Conservation (phyloP, 2,329 filamentous ascomycete genomes). For the Aspergillus eucalypticola region DNA sequence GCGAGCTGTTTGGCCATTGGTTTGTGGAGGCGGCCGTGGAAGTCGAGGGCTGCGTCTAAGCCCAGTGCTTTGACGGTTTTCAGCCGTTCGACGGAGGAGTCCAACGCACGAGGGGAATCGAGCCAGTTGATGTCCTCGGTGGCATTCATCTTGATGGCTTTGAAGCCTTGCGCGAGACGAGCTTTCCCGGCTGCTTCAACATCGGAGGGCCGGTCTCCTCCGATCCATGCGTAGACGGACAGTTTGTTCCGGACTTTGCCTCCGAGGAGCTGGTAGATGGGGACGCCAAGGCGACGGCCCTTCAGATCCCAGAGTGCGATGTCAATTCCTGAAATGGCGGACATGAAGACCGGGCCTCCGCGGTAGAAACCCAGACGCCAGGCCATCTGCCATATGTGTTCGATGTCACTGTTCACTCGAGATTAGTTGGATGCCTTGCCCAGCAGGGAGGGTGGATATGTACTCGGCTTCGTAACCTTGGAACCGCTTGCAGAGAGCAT, state of each 20-base stretch:
- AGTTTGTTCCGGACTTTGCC: conserved; percentile 70
- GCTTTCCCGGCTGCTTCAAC: conserved; percentile 61
- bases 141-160: conserved; percentile 72
- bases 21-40: conserved; percentile 74
- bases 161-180: conserved; percentile 43
- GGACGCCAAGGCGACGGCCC: conserved; percentile 63
- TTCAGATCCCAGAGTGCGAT: conserved; percentile 81
- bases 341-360: conserved; percentile 79
- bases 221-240: conserved; percentile 77
- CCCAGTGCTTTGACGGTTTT: conserved; percentile 68
- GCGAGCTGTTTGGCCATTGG: conserved; percentile 81
- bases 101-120: conserved; percentile 66
- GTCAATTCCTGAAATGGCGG: conserved; percentile 72
- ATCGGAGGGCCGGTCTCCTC: conserved; percentile 69
- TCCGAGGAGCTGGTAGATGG: conserved; percentile 72
- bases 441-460: conserved; percentile 15
- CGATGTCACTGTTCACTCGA: conserved; percentile 61
- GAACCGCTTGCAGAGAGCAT: conserved; percentile 64
- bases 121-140: conserved; percentile 76
- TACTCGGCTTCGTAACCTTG: conserved; percentile 71
- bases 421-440: not conserved
- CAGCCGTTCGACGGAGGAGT: conserved; percentile 66
- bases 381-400: conserved; percentile 75
- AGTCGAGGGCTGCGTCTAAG: conserved; percentile 73
- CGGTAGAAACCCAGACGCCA: conserved; percentile 74